Percentiles rank a stretch among this genome's conserved stretches.
Evolutionary conservation across 2,329 filamentous ascomycete species (phyloP).

Genomic region (Cordyceps pruinosa): DNA sequence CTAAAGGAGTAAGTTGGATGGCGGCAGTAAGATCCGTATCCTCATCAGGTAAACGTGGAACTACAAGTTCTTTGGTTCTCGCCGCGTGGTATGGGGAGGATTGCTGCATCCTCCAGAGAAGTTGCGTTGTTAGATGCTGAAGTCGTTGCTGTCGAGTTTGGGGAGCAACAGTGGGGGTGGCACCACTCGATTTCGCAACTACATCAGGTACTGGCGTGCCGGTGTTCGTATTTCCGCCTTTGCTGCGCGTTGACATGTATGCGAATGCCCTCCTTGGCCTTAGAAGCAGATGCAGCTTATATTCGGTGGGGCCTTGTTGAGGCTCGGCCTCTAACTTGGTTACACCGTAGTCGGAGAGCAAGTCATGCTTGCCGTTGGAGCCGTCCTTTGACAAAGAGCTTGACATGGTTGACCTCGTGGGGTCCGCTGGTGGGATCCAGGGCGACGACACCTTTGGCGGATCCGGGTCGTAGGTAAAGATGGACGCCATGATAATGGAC

Average conservation of each 20-base stretch:
- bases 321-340: constrained; percentile 82
- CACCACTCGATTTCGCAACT: constrained; percentile 8
- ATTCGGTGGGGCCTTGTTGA: constrained; percentile 90
- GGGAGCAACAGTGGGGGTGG: constrained; percentile 37
- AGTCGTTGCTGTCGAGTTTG: constrained; percentile 77
- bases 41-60: constrained; percentile 68
- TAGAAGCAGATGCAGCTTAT: constrained; percentile 86
- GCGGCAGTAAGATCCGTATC: constrained; percentile 39
- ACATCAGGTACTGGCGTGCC: constrained; percentile 7
- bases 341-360: constrained; percentile 56
- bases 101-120: constrained; percentile 91
- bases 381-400: neutral
- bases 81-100: constrained; percentile 86
- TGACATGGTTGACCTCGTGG: constrained; percentile 10
- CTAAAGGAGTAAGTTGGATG: constrained; percentile 47
- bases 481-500: constrained; percentile 64
- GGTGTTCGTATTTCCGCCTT: neutral
- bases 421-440: constrained; percentile 61
- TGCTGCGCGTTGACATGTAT: constrained; percentile 54
- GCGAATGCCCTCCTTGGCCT: constrained; percentile 69
- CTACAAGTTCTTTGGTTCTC: constrained; percentile 64
- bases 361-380: constrained; percentile 23
- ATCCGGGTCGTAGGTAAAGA: constrained; percentile 91
- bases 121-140: constrained; percentile 87
- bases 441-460: constrained; percentile 84